Base-by-base conservation (phyloP, 208 protist species). In the Trypanosoma scelopori region DNA sequence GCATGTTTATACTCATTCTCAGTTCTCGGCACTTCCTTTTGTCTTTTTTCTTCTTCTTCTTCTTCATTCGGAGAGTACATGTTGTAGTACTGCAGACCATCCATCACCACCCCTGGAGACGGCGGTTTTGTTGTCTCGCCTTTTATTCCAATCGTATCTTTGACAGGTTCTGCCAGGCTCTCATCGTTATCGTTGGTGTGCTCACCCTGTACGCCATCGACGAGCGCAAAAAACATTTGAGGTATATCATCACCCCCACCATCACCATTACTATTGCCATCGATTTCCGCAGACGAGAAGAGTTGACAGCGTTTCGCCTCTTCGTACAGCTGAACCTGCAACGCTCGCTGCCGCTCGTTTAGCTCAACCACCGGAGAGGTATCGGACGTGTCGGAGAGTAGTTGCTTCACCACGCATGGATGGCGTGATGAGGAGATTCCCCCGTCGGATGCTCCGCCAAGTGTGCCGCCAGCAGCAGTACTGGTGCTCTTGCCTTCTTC, bases 311-410 rank as follows among this genome's bases (percentile, higher is more conserved):
- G 45, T 43, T 62, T 70, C 16, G 65, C 65, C 53, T 70, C 65
- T 37, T 70, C 49, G 37, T 55, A 70, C 2, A 70, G 49, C 28
- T 55, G 51, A 5, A n/a, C 30, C 43, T 70, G 65, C 27, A 70
- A 45, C 15, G 12, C 42, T 45, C 65, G 51, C 42, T 70, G 65
- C 25, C 65, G 65, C 42, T 70, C 52, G 30, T 55, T 70, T 5
- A 70, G 39, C 12, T 42, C 48, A 46, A 65, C 22, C 41, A 60
- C 18, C 15, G 9, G 25, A 20, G 39, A 23, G 5, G 35, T 5
- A 30, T 60, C 55, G 22, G 25, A 20, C 27, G 18, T 12, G 18
- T 42, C 22, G 5, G 37, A 30, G 22, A 12, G 18, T 7, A 50
- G 4, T 25, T 58, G 18, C 42, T 46, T 50, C 46, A 50, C 4